Evolutionary conservation across 768 basidiomycete species (phyloP).

Genomic region (Lentinus brumalis): DNA sequence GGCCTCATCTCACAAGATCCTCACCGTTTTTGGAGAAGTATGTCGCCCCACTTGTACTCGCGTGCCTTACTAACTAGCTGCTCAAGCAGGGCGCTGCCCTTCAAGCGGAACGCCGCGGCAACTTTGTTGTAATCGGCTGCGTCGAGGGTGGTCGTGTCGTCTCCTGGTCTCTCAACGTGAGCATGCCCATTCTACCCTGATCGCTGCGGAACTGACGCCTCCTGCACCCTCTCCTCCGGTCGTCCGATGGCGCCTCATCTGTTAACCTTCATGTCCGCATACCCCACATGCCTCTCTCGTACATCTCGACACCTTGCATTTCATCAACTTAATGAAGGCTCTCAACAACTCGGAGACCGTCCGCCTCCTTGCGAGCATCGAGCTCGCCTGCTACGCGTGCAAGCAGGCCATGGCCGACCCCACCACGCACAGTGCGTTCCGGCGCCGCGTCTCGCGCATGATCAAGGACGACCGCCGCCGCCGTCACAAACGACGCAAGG

Average conservation of each 20-base stretch:
- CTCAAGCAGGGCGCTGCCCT: slow-evolving; percentile 47
- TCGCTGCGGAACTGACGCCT: slow-evolving; percentile 3
- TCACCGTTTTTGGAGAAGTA: slow-evolving; percentile 74
- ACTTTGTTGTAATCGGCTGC: slow-evolving; percentile 82
- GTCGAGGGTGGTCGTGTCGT: slow-evolving; percentile 74
- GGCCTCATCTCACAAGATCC: slow-evolving; percentile 63
- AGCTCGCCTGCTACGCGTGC: slow-evolving; percentile 81
- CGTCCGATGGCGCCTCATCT: slow-evolving; percentile 3
- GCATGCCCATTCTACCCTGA: slow-evolving; percentile 24
- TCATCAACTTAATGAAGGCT: slow-evolving; percentile 48
- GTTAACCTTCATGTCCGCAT: slow-evolving; percentile 1
- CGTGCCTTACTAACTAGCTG: slow-evolving; percentile 13
- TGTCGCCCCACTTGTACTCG: slow-evolving; percentile 25
- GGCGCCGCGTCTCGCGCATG: slow-evolving; percentile 74
- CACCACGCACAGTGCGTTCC: slow-evolving; percentile 59
- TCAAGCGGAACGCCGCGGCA: slow-evolving; percentile 85
- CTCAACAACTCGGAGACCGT: slow-evolving; percentile 83
- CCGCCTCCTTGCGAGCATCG: slow-evolving; percentile 79
- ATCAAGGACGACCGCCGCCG: slow-evolving; percentile 84
- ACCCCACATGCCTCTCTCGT: background rate
- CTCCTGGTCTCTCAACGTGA: slow-evolving; percentile 84
- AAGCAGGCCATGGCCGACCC: slow-evolving; percentile 70
- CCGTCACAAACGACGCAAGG: slow-evolving; percentile 80
- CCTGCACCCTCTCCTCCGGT: slow-evolving; percentile 1
- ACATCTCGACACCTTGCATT: slow-evolving; percentile 13